Base-by-base conservation (phyloP, 495 filamentous ascomycete genomes). In the Trichoderma asperelloides region DNA sequence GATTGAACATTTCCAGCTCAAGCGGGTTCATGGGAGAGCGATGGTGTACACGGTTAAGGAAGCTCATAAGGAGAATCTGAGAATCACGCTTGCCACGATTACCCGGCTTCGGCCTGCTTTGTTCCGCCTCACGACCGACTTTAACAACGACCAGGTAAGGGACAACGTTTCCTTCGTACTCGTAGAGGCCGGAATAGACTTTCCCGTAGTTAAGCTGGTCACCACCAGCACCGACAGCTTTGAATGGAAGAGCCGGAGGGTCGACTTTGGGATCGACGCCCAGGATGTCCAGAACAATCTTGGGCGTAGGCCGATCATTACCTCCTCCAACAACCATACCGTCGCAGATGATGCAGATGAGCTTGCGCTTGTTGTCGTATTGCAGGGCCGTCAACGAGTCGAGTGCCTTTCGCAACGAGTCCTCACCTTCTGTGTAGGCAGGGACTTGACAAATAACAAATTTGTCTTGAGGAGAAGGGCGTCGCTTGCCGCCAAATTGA, bases 21-120 rank as follows among this genome's bases (percentile, higher is more conserved):
- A 98, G 87, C 12, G 95, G 96, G 51, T 87, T 91, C 95, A 98
- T 98, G 6, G 94, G 87, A 5, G 89, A 80, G 67, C 92, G 91
- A 75, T 98, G 91, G 75, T 98, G 95, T 18, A 98, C 94, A 64
- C 96, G 92, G 79, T 98, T 98, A 71, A 98, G 86, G 86, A 98
- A 98, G 75, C 87, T 89, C 79, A 92, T 84, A 66, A 87, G 71
- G 66, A 92, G 76, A 67, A 98, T 89, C 77, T 98, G 95, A 18
- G 93, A 94, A 78, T 98, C 95, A 81, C 95, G 91, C 79, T 98
- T 98, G 74, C 95, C 95, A 76, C 95, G 90, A 79, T 98, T 98
- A 69, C 95, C 95, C 67, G 95, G 95, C 80, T 97, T 97, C 40
- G 92, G 78, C 78, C 93, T 96, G 72, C 78, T 81, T 72, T 96